phyloP scores from a whole-genome alignment of 192 early-diverging fungal genomes.

The Coemansia sp. region DNA sequence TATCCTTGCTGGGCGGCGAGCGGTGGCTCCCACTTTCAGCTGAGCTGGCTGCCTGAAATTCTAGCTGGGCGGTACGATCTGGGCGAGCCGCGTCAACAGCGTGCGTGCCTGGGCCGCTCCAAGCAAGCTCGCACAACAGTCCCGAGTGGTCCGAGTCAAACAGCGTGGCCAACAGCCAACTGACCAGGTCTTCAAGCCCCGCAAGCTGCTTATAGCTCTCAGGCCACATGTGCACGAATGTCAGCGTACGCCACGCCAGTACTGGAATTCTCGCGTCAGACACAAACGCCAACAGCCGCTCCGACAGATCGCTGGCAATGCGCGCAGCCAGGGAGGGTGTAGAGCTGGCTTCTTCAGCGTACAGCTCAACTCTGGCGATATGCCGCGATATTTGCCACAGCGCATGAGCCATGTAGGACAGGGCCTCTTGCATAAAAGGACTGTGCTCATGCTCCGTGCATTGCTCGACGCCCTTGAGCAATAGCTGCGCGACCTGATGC shows the following conservation, averaged over 20 bases:
- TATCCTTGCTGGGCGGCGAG: background rate
- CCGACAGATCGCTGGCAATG: slow-evolving; percentile 26
- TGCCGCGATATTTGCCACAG: slow-evolving; percentile 15
- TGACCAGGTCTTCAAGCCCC: slow-evolving; percentile 8
- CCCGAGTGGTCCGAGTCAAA: slow-evolving; percentile 14
- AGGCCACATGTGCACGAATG: slow-evolving; percentile 39
- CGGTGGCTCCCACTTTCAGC: background rate
- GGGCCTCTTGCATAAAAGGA: background rate
- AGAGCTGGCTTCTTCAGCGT: background rate
- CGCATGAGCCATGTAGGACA: slow-evolving; percentile 36
- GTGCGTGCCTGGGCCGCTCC: background rate
- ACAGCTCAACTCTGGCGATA: background rate
- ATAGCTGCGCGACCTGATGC: slow-evolving; percentile 11
- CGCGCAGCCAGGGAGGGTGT: background rate
- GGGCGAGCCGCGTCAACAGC: background rate
- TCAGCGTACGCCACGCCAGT: slow-evolving; percentile 38
- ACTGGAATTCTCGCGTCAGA: slow-evolving; percentile 13
- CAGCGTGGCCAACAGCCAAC: slow-evolving; percentile 17
- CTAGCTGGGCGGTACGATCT: background rate
- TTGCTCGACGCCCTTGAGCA: slow-evolving; percentile 25
- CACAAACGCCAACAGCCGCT: slow-evolving; percentile 30
- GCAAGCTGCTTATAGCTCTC: slow-evolving; percentile 26
- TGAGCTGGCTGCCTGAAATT: slow-evolving; percentile 1
- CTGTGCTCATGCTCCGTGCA: slow-evolving; percentile 16
- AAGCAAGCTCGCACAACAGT: slow-evolving; percentile 25